Evolutionary conservation across 352 stramenopile genomes (phyloP).

Genomic region (Aphanomyces cochlioides): DNA sequence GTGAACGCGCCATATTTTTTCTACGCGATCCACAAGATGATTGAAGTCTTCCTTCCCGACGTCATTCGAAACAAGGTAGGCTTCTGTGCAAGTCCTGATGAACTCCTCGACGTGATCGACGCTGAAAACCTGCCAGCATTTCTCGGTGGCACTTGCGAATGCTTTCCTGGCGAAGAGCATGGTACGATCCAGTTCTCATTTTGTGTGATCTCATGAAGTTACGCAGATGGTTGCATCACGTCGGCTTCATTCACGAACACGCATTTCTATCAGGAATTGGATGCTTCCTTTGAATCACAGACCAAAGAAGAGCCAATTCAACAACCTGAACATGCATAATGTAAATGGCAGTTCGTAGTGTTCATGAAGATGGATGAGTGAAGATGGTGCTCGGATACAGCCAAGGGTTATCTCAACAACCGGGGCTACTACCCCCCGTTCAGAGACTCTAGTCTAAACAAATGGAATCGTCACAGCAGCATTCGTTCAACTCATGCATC

Average conservation of each 20-base stretch:
- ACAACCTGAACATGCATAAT: no score
- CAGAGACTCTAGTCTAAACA: constrained; percentile 31
- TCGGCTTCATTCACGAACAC: constrained; percentile 1
- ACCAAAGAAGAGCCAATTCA: neutral
- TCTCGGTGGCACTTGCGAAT: constrained; percentile 23
- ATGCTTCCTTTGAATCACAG: constrained; percentile 1
- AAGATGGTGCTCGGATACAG: constrained; percentile 7
- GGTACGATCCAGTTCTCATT: neutral
- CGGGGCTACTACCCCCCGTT: constrained; percentile 31
- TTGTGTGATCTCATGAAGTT: neutral
- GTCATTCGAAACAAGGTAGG: constrained; percentile 82
- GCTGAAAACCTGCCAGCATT: constrained; percentile 10
- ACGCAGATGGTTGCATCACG: neutral
- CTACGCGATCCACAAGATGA: constrained; percentile 72
- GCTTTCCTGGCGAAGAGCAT: constrained; percentile 22
- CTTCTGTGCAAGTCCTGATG: constrained; percentile 38
- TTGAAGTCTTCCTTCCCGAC: constrained; percentile 57
- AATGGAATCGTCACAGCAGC: no score
- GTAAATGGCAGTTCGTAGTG: neutral
- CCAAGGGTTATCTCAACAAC: constrained; percentile 27
- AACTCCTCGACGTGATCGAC: constrained; percentile 1
- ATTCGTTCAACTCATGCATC: no score
- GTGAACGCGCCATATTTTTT: constrained; percentile 81
- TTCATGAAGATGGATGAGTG: neutral
- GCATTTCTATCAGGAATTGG: constrained; percentile 4